These are phyloP conservation scores for Candida vartiovaarae DNA, from an alignment of 805 yeast species.

Conservation along the genomic window DNA sequence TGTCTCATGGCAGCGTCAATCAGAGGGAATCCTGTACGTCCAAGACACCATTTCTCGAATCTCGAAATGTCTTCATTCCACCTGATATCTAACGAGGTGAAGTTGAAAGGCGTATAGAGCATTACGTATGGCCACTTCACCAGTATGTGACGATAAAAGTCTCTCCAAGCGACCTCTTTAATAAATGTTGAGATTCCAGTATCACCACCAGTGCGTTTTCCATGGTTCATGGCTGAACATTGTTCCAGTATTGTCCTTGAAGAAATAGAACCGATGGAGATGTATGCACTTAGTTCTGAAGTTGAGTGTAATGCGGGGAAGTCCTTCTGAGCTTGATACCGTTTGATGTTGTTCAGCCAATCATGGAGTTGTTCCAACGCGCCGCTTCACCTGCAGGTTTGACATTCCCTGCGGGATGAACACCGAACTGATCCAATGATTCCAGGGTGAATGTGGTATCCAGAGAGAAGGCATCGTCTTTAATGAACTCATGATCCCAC, in stretches of 20 bases:
- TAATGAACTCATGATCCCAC: conserved; percentile 6
- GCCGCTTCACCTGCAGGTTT: conserved; percentile 15
- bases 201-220: conserved; percentile 24
- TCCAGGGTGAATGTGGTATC: conserved; percentile 16
- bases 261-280: conserved; percentile 41
- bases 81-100: conserved; percentile 32
- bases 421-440: conserved; percentile 3
- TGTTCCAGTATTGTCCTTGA: conserved; percentile 31
- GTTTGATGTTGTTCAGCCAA: conserved; percentile 8
- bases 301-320: conserved; percentile 16
- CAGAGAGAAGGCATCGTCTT: conserved; percentile 14
- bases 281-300: conserved; percentile 39
- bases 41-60: conserved; percentile 45
- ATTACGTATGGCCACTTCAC: conserved; percentile 43
- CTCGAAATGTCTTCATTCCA: conserved; percentile 37
- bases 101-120: conserved; percentile 43
- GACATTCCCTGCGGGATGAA: background rate
- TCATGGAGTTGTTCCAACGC: conserved; percentile 15
- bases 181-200: conserved; percentile 37
- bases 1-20: conserved; percentile 55
- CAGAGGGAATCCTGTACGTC: conserved; percentile 48
- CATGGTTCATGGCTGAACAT: conserved; percentile 24
- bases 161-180: conserved; percentile 54
- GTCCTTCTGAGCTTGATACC: conserved; percentile 18
- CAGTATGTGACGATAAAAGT: conserved; percentile 44